Evolutionary conservation across 1,139 yeast genomes (phyloP).

Genomic region (Saccharomyces hybrid): DNA sequence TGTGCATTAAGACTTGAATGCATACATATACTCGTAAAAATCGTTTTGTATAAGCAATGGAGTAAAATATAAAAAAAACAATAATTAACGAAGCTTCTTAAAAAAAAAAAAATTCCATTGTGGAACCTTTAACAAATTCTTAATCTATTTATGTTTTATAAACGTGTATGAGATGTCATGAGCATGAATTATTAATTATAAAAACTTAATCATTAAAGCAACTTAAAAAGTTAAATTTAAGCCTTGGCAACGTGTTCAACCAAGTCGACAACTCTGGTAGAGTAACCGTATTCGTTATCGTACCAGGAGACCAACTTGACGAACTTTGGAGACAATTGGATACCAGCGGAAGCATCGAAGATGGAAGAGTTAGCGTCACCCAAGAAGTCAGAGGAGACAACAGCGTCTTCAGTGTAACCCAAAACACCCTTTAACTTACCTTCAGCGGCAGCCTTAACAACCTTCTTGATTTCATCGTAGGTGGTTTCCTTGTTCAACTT

Average conservation of each 20-base stretch:
- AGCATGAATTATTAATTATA: background rate
- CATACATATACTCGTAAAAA: background rate
- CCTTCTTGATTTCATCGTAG: conserved; percentile 69
- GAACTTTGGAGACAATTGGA: conserved; percentile 74
- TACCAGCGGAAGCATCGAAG: conserved; percentile 76
- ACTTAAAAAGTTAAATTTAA: background rate
- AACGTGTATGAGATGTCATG: conserved; percentile 1
- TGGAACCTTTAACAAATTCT: background rate
- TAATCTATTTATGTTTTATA: background rate
- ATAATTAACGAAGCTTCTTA: no score
- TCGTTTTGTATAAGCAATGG: no score
- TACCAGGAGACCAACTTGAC: conserved; percentile 83
- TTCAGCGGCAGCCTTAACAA: conserved; percentile 62
- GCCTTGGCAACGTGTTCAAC: conserved; percentile 39
- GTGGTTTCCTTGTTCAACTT: conserved; percentile 63
- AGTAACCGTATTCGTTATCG: conserved; percentile 86
- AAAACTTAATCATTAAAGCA: background rate
- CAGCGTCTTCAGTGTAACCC: conserved; percentile 81
- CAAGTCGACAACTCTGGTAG: conserved; percentile 84
- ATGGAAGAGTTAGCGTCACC: conserved; percentile 70
- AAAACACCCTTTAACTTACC: conserved; percentile 66
- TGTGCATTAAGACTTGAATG: no score
- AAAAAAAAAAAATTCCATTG: background rate
- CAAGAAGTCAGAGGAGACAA: conserved; percentile 77
- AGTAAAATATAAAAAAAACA: background rate